Evolutionary conservation across 2,329 filamentous ascomycete genomes (phyloP).

Genomic region (Dendrostoma leiphaemia): DNA sequence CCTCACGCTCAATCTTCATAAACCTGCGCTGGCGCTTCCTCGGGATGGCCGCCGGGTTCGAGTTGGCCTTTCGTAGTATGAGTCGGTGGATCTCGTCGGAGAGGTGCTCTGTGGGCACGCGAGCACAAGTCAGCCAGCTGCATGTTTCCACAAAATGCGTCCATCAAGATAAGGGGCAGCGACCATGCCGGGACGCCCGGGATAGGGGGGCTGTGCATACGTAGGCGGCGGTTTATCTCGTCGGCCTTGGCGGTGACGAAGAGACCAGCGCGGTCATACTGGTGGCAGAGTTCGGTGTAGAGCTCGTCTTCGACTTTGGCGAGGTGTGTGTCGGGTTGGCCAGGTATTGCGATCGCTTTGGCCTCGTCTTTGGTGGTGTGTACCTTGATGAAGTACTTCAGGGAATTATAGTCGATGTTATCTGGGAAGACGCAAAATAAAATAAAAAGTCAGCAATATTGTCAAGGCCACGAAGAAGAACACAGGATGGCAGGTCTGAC

Average conservation of each 20-base stretch:
- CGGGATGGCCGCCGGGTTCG: conserved; percentile 31
- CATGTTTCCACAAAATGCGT: neutral
- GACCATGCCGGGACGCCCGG: conserved; percentile 3
- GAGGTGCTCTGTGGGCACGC: conserved; percentile 48
- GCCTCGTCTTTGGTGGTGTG: conserved; percentile 72
- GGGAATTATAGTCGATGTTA: conserved; percentile 85
- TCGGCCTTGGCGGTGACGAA: conserved; percentile 80
- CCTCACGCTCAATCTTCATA: conserved; percentile 51
- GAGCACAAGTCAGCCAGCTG: neutral
- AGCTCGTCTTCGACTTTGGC: conserved; percentile 69
- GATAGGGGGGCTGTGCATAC: conserved; percentile 40
- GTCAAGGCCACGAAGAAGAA: neutral
- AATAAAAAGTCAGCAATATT: neutral
- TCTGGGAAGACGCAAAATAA: conserved; percentile 52
- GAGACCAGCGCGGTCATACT: conserved; percentile 74
- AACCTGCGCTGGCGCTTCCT: conserved; percentile 51
- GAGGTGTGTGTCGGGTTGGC: conserved; percentile 59
- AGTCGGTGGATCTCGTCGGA: conserved; percentile 46
- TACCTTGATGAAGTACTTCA: conserved; percentile 81
- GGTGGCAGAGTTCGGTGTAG: conserved; percentile 66
- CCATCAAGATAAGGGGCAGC: neutral
- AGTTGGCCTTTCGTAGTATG: conserved; percentile 40
- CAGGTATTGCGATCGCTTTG: conserved; percentile 70
- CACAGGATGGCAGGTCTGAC: conserved; percentile 6
- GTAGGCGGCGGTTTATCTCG: conserved; percentile 69